Conservation (phyloP, 495 filamentous ascomycete species). For the Talaromyces liani region DNA sequence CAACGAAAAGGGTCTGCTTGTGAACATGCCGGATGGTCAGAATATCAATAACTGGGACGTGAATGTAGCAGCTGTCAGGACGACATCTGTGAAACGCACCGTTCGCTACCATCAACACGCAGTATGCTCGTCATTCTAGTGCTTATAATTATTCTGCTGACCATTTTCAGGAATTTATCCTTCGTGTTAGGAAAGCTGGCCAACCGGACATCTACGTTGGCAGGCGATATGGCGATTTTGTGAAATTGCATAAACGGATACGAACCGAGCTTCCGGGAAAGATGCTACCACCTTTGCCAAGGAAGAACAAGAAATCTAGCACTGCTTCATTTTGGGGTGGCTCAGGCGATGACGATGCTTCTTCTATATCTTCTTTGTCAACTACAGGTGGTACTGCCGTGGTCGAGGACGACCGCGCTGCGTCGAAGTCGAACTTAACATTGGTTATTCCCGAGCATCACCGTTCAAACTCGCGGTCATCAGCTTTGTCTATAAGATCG, state of each 20-base stretch:
- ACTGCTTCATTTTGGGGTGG: constrained; percentile 48
- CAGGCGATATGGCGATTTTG: constrained; percentile 84
- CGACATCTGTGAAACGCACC: constrained; percentile 73
- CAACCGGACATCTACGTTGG: constrained; percentile 70
- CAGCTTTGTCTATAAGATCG: constrained; percentile 21
- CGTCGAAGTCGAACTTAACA: constrained; percentile 20
- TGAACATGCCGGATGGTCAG: constrained; percentile 83
- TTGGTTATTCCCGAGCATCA: constrained; percentile 15
- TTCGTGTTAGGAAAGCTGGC: constrained; percentile 69
- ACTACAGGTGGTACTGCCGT: constrained; percentile 41
- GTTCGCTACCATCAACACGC: constrained; percentile 88
- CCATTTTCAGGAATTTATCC: constrained; percentile 67
- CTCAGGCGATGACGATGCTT: constrained; percentile 60
- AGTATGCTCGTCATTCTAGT: constrained; percentile 44
- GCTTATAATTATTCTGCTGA: background rate
- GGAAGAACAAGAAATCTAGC: constrained; percentile 77
- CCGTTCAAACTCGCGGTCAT: constrained; percentile 32
- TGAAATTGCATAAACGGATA: constrained; percentile 66
- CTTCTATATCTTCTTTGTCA: constrained; percentile 71
- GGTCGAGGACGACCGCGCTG: constrained; percentile 27
- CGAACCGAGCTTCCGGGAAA: constrained; percentile 87
- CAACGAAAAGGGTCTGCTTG: constrained; percentile 77
- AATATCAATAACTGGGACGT: constrained; percentile 93
- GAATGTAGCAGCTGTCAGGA: constrained; percentile 86
- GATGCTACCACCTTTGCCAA: constrained; percentile 75